Conservation (phyloP, 1,284 basidiomycete species). For the Pascua guehoae region DNA sequence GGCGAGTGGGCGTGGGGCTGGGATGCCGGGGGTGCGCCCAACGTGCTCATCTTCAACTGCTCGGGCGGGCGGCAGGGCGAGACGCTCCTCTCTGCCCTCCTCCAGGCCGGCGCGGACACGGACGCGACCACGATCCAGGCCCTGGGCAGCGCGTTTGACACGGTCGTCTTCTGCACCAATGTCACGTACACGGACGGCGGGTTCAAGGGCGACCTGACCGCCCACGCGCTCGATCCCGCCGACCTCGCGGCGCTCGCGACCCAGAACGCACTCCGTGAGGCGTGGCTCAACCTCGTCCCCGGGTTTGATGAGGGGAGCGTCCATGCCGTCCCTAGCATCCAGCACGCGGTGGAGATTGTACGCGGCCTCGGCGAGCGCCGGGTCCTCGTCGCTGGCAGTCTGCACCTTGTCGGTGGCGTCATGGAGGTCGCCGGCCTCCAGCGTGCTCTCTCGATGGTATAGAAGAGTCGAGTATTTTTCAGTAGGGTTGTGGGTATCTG, state of each 20-base stretch:
- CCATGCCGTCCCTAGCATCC: conserved; percentile 80
- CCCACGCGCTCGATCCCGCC: conserved; percentile 61
- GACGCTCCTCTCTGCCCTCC: conserved; percentile 64
- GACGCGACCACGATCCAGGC: conserved; percentile 49
- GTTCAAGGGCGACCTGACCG: conserved; percentile 81
- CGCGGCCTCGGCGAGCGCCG: conserved; percentile 44
- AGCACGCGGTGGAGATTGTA: conserved; percentile 73
- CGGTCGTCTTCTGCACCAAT: conserved; percentile 92
- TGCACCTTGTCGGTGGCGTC: conserved; percentile 91
- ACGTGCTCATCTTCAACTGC: conserved; percentile 91
- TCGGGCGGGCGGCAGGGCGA: conserved; percentile 81
- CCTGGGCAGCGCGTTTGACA: conserved; percentile 61
- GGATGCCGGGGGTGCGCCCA: conserved; percentile 24
- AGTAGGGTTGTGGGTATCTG: conserved; percentile 1
- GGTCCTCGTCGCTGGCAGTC: conserved; percentile 83
- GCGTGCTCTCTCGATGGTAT: conserved; percentile 50
- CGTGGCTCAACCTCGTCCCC: conserved; percentile 67
- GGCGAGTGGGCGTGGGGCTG: conserved; percentile 64
- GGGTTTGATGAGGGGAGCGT: conserved; percentile 58
- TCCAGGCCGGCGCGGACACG: conserved; percentile 33
- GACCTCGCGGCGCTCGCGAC: conserved; percentile 66
- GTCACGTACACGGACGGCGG: conserved; percentile 84
- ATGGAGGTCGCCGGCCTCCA: conserved; percentile 82
- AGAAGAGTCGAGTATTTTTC: background rate
- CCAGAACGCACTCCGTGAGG: conserved; percentile 69